Conservation (phyloP, 2,329 filamentous ascomycete species). For the Nigrograna mackinnonii region DNA sequence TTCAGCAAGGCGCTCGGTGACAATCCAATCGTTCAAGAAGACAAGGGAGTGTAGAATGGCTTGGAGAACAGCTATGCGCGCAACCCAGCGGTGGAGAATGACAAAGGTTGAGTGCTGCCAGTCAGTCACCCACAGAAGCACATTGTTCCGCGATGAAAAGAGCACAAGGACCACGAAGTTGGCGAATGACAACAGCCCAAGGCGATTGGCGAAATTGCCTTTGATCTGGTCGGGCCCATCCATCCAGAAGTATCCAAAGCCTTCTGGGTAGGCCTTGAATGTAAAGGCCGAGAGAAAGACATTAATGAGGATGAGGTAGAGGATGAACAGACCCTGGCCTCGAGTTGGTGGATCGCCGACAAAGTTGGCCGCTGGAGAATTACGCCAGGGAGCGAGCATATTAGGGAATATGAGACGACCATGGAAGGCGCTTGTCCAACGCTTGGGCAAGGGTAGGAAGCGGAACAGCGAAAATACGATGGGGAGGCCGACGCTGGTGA, state of each 20-base stretch:
- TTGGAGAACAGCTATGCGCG: conserved; percentile 49
- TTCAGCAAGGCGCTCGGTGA: conserved; percentile 27
- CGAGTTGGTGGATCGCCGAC: no score
- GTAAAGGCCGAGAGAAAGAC: conserved; percentile 12
- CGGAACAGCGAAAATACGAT: conserved; percentile 17
- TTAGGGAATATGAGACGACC: no score
- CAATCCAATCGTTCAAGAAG: conserved; percentile 41
- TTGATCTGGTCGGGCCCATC: conserved; percentile 28
- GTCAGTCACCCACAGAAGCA: conserved; percentile 53
- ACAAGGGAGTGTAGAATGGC: conserved; percentile 53
- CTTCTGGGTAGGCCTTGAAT: no score
- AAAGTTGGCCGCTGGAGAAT: no score
- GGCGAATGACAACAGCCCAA: conserved; percentile 47
- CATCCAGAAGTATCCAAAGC: conserved; percentile 7
- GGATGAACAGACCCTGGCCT: conserved; percentile 29
- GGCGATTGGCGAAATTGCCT: conserved; percentile 44
- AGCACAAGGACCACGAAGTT: conserved; percentile 49
- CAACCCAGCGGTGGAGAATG: conserved; percentile 45
- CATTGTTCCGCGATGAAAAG: conserved; percentile 53
- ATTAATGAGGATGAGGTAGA: conserved; percentile 19
- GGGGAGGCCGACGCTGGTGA: conserved; percentile 14
- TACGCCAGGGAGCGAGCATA: no score
- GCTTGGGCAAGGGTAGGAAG: conserved; percentile 19
- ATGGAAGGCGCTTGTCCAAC: no score
- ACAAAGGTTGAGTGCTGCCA: conserved; percentile 56